phyloP scores from a whole-genome alignment of 2,329 filamentous ascomycete genomes.

The Magnaporthales sp. region DNA sequence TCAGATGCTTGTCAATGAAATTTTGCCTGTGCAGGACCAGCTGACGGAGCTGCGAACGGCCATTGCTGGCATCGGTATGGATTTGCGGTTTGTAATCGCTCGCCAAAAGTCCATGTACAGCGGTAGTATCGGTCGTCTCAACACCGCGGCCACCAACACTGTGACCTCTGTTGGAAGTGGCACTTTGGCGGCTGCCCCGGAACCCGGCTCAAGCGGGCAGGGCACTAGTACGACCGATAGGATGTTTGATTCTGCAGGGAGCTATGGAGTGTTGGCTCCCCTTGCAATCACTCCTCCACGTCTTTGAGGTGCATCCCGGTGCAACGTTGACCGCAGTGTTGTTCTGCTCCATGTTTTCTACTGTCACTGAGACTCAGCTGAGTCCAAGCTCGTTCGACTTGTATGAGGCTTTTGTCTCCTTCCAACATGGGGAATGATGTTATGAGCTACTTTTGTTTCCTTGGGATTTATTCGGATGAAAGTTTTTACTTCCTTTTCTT shows the following conservation, averaged over 20 bases:
- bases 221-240: neutral
- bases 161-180: neutral
- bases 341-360: neutral
- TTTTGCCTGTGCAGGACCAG: slow-evolving; percentile 52
- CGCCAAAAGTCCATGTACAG: slow-evolving; percentile 18
- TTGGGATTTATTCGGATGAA: neutral
- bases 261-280: neutral
- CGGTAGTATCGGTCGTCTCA: neutral
- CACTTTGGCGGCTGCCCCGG: neutral
- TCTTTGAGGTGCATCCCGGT: neutral
- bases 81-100: slow-evolving; percentile 50
- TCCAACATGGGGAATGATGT: neutral
- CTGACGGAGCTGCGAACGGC: slow-evolving; percentile 51
- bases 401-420: neutral
- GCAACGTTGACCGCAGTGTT: neutral
- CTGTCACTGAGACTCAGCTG: no score
- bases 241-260: neutral
- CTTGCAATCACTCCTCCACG: neutral
- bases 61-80: slow-evolving; percentile 49
- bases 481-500: no score
- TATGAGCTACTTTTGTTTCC: neutral
- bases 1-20: slow-evolving; percentile 53
- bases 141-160: neutral
- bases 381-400: no score
- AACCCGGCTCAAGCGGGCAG: neutral